phyloP scores from a whole-genome alignment of 2,329 filamentous ascomycete genomes.

The Sphaceloma murrayae region DNA sequence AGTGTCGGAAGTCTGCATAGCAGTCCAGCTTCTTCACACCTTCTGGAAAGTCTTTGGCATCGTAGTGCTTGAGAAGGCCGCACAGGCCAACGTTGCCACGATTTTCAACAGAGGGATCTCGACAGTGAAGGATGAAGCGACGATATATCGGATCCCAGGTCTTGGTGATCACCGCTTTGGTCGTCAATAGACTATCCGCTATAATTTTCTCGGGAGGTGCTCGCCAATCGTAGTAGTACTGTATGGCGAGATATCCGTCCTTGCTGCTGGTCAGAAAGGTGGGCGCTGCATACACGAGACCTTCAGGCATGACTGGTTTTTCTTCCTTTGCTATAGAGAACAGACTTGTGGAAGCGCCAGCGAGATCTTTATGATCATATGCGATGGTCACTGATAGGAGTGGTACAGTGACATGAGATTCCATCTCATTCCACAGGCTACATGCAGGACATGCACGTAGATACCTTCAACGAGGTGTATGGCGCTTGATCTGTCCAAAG shows the following conservation, averaged over 20 bases:
- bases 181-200: no score
- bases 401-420: no score
- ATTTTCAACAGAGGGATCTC: conserved; percentile 1
- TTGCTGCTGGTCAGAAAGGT: conserved; percentile 7
- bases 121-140: conserved; percentile 1
- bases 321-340: neutral
- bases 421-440: no score
- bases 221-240: conserved; percentile 10
- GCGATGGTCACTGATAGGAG: no score
- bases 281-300: neutral
- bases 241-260: conserved; percentile 1
- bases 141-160: neutral
- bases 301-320: neutral
- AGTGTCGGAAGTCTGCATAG: no score
- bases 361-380: neutral
- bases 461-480: no score
- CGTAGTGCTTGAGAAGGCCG: neutral
- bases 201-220: neutral
- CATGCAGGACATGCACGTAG: no score
- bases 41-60: neutral
- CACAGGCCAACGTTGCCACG: no score
- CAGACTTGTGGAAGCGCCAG: neutral
- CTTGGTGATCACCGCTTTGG: no score
- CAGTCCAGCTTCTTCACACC: neutral
- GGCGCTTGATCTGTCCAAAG: no score